Conservation (phyloP, 352 stramenopile species). For the Phytophthora multivora region DNA sequence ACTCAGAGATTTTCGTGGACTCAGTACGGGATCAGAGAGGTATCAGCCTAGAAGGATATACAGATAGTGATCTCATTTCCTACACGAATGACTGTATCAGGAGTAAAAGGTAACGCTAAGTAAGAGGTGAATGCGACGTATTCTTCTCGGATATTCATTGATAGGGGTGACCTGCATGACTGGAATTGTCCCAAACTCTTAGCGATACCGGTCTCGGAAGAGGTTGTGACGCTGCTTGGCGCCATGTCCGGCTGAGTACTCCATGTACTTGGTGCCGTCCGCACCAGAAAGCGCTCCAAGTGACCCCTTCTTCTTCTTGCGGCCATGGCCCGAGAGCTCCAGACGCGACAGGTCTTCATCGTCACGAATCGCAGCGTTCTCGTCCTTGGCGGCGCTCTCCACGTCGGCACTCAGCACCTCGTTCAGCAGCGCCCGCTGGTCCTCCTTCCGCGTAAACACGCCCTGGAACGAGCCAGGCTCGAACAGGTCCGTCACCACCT, state of each 20-base stretch:
- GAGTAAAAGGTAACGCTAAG: too few species aligned
- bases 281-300: constrained; percentile 80
- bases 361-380: constrained; percentile 83
- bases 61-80: too few species aligned
- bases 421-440: constrained; percentile 74
- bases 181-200: constrained; percentile 7
- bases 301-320: constrained; percentile 85
- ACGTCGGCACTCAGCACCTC: constrained; percentile 84
- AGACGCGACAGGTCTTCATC: constrained; percentile 83
- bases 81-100: too few species aligned
- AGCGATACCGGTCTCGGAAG: constrained; percentile 85
- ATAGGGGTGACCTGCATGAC: background rate
- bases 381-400: constrained; percentile 80
- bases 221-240: constrained; percentile 88
- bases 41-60: too few species aligned
- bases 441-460: constrained; percentile 83
- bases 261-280: constrained; percentile 86
- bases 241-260: constrained; percentile 82
- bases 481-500: constrained; percentile 97
- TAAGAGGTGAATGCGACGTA: too few species aligned
- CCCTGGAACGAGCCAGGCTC: constrained; percentile 78
- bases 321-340: constrained; percentile 52
- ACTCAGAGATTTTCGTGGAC: constrained; percentile 9
- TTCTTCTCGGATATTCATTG: too few species aligned
- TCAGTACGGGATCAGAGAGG: too few species aligned